Evolutionary conservation across 2,329 filamentous ascomycete genomes (phyloP).

Genomic region (Aureobasidium sp.): DNA sequence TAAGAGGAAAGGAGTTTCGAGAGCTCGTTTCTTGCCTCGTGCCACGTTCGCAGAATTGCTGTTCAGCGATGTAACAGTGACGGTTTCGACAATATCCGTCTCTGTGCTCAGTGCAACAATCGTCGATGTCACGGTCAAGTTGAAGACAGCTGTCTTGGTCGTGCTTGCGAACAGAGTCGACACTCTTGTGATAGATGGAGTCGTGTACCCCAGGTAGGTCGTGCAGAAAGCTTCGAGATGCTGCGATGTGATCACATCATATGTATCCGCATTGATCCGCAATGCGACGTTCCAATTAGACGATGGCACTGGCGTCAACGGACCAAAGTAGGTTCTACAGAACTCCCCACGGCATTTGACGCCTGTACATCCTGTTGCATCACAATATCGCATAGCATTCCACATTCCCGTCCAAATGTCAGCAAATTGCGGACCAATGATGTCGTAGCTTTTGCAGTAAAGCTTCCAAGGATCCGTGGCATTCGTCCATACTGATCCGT

Average conservation of each 20-base stretch:
- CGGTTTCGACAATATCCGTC: neutral
- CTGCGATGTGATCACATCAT: neutral
- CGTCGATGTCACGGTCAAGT: neutral
- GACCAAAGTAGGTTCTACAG: too few relatives aligned
- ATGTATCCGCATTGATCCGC: too few relatives aligned
- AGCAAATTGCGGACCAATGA: too few relatives aligned
- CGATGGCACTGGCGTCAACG: too few relatives aligned
- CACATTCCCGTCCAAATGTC: too few relatives aligned
- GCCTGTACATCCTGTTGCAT: too few relatives aligned
- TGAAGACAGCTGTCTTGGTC: neutral
- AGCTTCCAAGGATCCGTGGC: too few relatives aligned
- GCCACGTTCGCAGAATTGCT: neutral
- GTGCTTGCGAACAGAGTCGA: neutral
- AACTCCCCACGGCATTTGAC: too few relatives aligned
- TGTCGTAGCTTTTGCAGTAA: too few relatives aligned
- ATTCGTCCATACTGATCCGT: too few relatives aligned
- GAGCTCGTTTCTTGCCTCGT: neutral
- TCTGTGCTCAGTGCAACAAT: neutral
- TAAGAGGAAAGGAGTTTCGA: neutral
- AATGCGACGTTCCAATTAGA: too few relatives aligned
- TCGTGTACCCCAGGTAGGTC: neutral
- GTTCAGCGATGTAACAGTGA: neutral
- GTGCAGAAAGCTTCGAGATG: neutral
- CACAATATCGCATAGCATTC: too few relatives aligned
- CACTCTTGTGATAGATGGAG: neutral